These are phyloP conservation scores for Aspergillus homomorphus DNA, from an alignment of 495 filamentous ascomycete species.

Conservation along the genomic window DNA sequence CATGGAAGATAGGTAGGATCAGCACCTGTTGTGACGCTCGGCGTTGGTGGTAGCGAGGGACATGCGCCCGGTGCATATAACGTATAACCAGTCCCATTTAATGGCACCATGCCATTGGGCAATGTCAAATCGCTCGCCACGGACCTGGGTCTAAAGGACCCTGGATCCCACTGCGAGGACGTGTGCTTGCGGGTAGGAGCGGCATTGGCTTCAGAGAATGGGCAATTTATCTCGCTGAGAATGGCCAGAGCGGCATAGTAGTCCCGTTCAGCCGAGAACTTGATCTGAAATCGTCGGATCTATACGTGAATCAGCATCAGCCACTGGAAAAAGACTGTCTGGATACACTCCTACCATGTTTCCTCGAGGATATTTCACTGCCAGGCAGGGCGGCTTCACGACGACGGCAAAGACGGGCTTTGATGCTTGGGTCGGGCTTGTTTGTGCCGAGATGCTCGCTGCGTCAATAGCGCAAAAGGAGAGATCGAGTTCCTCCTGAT, in stretches of 20 bases:
- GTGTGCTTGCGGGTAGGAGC: slow-evolving; percentile 19
- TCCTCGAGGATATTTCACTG: slow-evolving; percentile 37
- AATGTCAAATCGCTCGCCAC: not conserved
- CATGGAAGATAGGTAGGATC: not conserved
- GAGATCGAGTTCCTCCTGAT: slow-evolving; percentile 39
- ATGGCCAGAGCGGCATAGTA: slow-evolving; percentile 38
- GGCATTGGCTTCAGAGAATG: slow-evolving; percentile 35
- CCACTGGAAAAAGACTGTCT: not conserved
- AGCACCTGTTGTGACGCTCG: slow-evolving; percentile 6
- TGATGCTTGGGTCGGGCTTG: slow-evolving; percentile 7
- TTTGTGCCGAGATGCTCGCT: slow-evolving; percentile 8
- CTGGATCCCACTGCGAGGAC: slow-evolving; percentile 33
- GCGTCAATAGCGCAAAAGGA: slow-evolving; percentile 23
- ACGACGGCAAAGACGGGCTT: slow-evolving; percentile 37
- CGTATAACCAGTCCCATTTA: not conserved
- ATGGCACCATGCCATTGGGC: not conserved
- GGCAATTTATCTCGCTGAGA: slow-evolving; percentile 39
- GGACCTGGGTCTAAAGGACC: slow-evolving; percentile 1
- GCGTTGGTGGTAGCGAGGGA: not conserved
- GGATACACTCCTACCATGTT: not conserved
- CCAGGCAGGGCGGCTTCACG: slow-evolving; percentile 43
- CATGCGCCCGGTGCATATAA: not conserved
- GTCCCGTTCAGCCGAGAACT: slow-evolving; percentile 36
- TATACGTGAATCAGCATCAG: slow-evolving; percentile 1
- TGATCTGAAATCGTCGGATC: slow-evolving; percentile 45